A percentile compares a stretch with the other conserved stretches of the same genome.
These are phyloP conservation scores for Trypanosoma brucei DNA, from an alignment of 208 protist species.

Conservation along the genomic window DNA sequence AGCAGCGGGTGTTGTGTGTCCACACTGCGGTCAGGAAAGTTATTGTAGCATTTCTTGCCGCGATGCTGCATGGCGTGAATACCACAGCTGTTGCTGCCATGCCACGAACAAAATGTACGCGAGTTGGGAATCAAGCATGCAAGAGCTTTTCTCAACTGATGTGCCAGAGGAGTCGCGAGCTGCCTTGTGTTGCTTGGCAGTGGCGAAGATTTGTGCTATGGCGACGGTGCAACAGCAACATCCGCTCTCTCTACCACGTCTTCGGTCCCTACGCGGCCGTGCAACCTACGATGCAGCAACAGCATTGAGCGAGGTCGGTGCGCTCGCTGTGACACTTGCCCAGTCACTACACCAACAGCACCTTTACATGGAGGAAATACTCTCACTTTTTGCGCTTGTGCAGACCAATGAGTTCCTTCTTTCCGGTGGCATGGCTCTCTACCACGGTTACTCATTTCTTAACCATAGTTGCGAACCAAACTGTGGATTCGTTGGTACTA, in stretches of 20 bases:
- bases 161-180: constrained; percentile 41
- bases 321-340: constrained; percentile 58
- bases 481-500: constrained; percentile 44
- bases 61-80: constrained; percentile 64
- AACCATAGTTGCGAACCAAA: constrained; percentile 90
- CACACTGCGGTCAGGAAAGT: constrained; percentile 47
- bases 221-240: constrained; percentile 70
- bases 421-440: constrained; percentile 54
- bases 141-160: constrained; percentile 27
- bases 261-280: constrained; percentile 48
- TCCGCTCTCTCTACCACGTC: constrained; percentile 52
- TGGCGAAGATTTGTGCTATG: constrained; percentile 77
- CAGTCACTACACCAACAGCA: constrained; percentile 59
- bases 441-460: constrained; percentile 60
- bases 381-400: constrained; percentile 79
- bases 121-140: constrained; percentile 50
- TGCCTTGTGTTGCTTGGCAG: constrained; percentile 63
- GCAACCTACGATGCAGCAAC: constrained; percentile 76
- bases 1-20: constrained; percentile 32
- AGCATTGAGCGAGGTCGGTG: constrained; percentile 70
- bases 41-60: constrained; percentile 72
- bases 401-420: constrained; percentile 85
- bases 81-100: constrained; percentile 74
- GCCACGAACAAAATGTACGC: constrained; percentile 50
- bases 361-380: constrained; percentile 83